Evolutionary conservation across 352 stramenopile species (phyloP), one percentile per base, ranked within the genome.

Genomic region (Phytophthora quininea): DNA sequence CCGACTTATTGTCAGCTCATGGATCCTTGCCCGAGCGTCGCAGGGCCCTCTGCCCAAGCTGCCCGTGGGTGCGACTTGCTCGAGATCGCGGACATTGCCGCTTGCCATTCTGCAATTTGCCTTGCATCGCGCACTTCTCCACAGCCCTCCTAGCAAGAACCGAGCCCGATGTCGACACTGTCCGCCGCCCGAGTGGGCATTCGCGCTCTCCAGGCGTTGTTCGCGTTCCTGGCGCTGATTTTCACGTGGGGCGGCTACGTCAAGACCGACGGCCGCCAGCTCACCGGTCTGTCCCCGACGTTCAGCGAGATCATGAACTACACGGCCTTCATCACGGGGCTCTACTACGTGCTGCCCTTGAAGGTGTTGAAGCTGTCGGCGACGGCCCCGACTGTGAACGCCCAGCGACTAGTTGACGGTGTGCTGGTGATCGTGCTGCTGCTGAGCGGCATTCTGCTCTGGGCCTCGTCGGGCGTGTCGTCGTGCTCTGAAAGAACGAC

Each of bases 261-360:
- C 31, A 65, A 70, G 55, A 62, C 62, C 46, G 33, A 60, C 19
- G 45, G 58, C 32, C 59, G 64, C 15, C 64, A 72, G 14, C 47
- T 74, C 3, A 58, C 55, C 12, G 55, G 57, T 2, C 37, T 68
- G 19, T 64, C 70, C 2, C 55, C 58, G 31, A 59, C 61, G 27
- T 69, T 74, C 40, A 69, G 86, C 47, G 82, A 79, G 12, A 67
- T 90, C 6, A 80, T 86, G 43, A 76, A 83, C 24, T 93, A 91
- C 62, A 83, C 78, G 55, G 67, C 75, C 33, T 43, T 90, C 8
- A 58, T 90, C 2, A 89, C 77, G 67, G 73, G 82, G n/a, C 42
- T 83, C 35, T 89, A 90, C 67, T 95, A 95, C 68, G 88, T 84
- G 42, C 64, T 96, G n/a, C 73, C 95, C 30, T 65, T 96, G 1